These are phyloP conservation scores for Punica granatum DNA, from an alignment of 345 rosid genomes.

Conservation along the genomic window DNA sequence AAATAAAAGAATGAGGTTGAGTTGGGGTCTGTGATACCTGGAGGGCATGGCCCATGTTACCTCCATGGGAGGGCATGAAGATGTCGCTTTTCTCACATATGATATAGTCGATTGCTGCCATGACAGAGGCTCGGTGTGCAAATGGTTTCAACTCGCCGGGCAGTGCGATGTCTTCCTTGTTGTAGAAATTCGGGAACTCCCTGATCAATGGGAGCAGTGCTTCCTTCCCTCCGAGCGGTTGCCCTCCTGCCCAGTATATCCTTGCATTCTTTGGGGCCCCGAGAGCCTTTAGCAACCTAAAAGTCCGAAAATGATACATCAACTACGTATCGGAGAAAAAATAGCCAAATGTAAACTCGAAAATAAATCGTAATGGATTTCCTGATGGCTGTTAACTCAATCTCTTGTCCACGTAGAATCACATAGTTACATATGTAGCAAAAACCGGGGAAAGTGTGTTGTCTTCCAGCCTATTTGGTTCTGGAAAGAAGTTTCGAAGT, in stretches of 20 bases:
- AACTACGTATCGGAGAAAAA: not conserved
- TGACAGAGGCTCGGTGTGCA: slow-evolving; percentile 57
- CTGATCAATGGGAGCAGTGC: slow-evolving; percentile 56
- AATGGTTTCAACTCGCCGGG: slow-evolving; percentile 75
- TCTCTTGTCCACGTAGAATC: no score
- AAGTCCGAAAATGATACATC: not conserved
- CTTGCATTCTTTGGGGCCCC: slow-evolving; percentile 69
- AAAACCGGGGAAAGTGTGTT: no score
- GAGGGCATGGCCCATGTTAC: slow-evolving; percentile 92
- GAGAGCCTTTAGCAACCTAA: slow-evolving; percentile 88
- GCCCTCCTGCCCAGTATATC: slow-evolving; percentile 95
- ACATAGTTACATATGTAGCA: no score
- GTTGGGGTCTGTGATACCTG: slow-evolving; percentile 41
- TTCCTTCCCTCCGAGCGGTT: slow-evolving; percentile 79
- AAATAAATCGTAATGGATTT: not conserved
- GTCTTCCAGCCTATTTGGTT: no score
- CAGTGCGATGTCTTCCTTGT: slow-evolving; percentile 68
- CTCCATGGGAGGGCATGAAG: slow-evolving; percentile 98
- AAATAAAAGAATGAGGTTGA: not conserved
- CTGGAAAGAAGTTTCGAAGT: no score
- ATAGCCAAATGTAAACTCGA: not conserved
- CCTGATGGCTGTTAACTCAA: not conserved
- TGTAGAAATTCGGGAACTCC: slow-evolving; percentile 72
- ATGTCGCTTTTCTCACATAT: slow-evolving; percentile 78
- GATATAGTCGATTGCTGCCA: slow-evolving; percentile 91